These are phyloP conservation scores for Fusarium annulatum DNA, from an alignment of 2,329 filamentous ascomycete species.

Conservation along the genomic window DNA sequence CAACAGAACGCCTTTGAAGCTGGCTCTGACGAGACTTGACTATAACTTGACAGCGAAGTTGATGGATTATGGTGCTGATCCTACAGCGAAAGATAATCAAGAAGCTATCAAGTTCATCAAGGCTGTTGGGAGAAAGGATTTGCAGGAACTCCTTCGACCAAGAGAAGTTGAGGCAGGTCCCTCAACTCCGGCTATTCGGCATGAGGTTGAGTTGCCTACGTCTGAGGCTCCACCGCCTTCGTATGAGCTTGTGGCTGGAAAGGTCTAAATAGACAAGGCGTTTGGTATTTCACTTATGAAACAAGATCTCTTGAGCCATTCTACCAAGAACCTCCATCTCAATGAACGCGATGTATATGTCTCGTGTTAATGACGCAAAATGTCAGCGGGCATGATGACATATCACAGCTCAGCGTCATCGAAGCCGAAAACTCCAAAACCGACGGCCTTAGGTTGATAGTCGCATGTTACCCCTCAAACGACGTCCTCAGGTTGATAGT, in stretches of 20 bases:
- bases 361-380: neutral
- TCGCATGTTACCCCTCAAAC: constrained; percentile 28
- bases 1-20: constrained; percentile 3
- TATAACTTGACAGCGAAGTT: constrained; percentile 8
- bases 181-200: accelerated
- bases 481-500: constrained; percentile 29
- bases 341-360: neutral
- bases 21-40: neutral
- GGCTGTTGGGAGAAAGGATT: neutral
- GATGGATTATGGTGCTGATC: neutral
- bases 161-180: neutral
- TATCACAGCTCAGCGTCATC: neutral
- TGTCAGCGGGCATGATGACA: neutral
- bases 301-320: accelerated
- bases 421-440: neutral
- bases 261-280: neutral
- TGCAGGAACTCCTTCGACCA: neutral
- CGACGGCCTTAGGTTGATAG: constrained; percentile 20
- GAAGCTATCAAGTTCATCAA: constrained; percentile 13
- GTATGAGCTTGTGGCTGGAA: constrained; percentile 6
- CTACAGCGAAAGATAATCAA: neutral
- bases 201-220: neutral
- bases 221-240: constrained; percentile 10
- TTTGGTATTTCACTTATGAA: neutral
- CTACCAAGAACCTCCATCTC: accelerated